Evolutionary conservation across 2,329 filamentous ascomycete genomes (phyloP), one percentile per base, ranked within the genome.

Genomic region (Aspergillus novoparasiticus): DNA sequence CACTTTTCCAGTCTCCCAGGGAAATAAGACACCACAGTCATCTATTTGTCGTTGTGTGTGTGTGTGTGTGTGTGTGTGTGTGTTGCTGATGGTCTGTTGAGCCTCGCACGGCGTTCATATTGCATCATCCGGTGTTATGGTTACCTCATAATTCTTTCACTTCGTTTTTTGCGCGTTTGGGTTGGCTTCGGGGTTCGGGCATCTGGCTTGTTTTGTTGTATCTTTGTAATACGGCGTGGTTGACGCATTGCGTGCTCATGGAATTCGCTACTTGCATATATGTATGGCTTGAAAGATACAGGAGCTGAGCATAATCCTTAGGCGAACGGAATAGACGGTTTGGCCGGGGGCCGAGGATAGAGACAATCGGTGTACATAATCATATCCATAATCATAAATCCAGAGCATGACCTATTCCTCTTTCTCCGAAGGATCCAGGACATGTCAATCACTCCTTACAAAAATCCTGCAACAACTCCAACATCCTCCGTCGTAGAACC

Each of bases 391-490:
- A 64, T 68, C 55, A 46, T 39, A 58, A 34, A 48, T 51, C 21
- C 16, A 58, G 39, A 16, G 21, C 36, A 50, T 51, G 45, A 48
- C 23, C 4, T 46, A 46, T 23, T 46, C 21, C 43, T 23, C 43
- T 45, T 28, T 55, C 53, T 11, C 34, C 36, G 21, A 30, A 5
- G 11, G 28, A 32, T 4, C 16, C 9, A 9, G 34, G 14, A n/a
- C 46, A 30, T n/a, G 26, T 3, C 48, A 34, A 34, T 73, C 60
- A 77, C 57, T 80, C 76, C 60, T 72, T 75, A 60, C 78, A 85
- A 46, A 85, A 74, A 73, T 86, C 84, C 71, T 85, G 80, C 55
- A 86, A 72, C 48, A 85, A 72, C 45, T 76, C 78, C 58, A 86
- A 66, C 79, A 85, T 84, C 64, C 77, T 79, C 59, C 75, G 77